Base-by-base conservation (phyloP, 2,329 filamentous ascomycete species). In the Sclerotinia borealis region DNA sequence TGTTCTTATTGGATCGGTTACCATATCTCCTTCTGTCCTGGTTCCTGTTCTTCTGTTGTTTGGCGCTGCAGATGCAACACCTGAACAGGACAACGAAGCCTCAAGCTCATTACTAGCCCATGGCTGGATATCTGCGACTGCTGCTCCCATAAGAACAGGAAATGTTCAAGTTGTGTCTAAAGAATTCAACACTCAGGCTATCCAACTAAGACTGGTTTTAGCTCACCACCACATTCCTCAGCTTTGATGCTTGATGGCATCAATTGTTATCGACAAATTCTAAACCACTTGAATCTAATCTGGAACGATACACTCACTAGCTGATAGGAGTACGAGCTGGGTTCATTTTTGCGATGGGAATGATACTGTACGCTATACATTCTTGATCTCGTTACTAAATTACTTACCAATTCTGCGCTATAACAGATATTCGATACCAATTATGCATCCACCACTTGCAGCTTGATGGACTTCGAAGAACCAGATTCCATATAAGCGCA, bases 111-210 rank as follows among this genome's bases (percentile, higher is more conserved):
- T n/a, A n/a, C n/a, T n/a, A n/a, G n/a, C n/a, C n/a, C n/a, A n/a
- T n/a, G 2, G 13, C 2, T 22, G 5, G 4, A 13, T 8, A n/a
- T 27, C 19, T 13, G n/a, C n/a, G n/a, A n/a, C 25, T 13, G 1
- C 51, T 29, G 22, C 7, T 11, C 1, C 6, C 3, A 22, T 1
- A 0, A 2, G 1, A 34, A 8, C 3, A 3, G 17, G 15, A 4
- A 2, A 22, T 1, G 8, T 22, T 3, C 4, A 15, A n/a, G n/a
- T 3, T 19, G 29, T 51, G 10, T 31, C 48, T 31, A 15, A 22
- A 29, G 4, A 4, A 29, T 4, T 50, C 3, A 22, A 22, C 13
- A n/a, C 5, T 15, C 2, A 22, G 2, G 4, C 2, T 29, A 25
- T 19, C 27, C 29, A 34, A 9, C 5, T 19, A 3, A 50, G 5